Evolutionary conservation across 257 asterid species (phyloP), one percentile per base, ranked within the genome.

Genomic region (Salvia splendens): DNA sequence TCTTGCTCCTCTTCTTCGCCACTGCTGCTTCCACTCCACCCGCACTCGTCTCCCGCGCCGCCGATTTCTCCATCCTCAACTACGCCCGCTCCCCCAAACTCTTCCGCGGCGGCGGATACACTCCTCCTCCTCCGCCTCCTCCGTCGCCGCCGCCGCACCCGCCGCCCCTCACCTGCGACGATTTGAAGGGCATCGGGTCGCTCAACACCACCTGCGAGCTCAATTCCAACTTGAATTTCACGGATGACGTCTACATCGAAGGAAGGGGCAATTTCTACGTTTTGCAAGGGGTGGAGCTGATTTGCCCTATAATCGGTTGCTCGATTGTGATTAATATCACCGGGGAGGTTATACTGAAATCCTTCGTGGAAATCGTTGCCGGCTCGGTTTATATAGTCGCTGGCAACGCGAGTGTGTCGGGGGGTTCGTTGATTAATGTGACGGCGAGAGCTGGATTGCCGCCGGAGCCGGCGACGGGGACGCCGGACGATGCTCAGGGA

Each of bases 181-280:
- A 83, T 10, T 69, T 88, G 76, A 78, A 75, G 12, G 97, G 96
- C 8, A 73, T 86, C 4, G 97, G 97, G n/a, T 81, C 96, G 16
- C 74, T 91, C 6, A 75, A 86, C 78, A 86, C 96, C 68, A 91
- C 93, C 42, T 91, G 97, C 49, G 82, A 88, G 87, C 96, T 91
- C 32, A 71, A 75, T 71, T 56, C 74, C 89, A 83, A 76, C 81
- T 71, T 83, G 75, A 88, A 86, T 80, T 79, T 91, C 72, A 86
- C 91, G 8, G 65, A 70, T 17, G 81, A 82, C 40, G 75, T 79
- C 10, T 85, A 83, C 24, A 48, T 86, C 4, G 62, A 80, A 32
- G 97, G 95, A 16, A 58, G 8, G 32, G 95, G 97, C 0, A 83
- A 75, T 71, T 60, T 91, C 2, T 84, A 71, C 40, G 45, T 91